These are phyloP conservation scores for Hermanozyma aechmeae DNA, from an alignment of 805 yeast genomes.

Conservation along the genomic window DNA sequence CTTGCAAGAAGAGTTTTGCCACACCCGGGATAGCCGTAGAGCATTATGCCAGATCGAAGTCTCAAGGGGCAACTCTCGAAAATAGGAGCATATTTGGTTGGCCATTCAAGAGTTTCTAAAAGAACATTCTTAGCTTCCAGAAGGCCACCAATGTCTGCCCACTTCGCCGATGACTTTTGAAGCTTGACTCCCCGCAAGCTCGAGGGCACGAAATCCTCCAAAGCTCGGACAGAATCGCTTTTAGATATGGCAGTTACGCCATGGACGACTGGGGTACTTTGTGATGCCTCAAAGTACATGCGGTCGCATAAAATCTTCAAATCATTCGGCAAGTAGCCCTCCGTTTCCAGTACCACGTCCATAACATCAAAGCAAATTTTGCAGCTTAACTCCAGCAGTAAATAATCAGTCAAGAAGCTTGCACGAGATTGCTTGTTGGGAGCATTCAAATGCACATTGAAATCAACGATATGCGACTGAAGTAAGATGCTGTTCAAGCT, in stretches of 20 bases:
- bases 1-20: constrained; percentile 91
- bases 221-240: constrained; percentile 42
- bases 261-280: not conserved
- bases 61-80: constrained; percentile 82
- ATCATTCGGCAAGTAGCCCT: constrained; percentile 85
- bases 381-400: constrained; percentile 17
- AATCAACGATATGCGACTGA: constrained; percentile 64
- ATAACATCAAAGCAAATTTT: constrained; percentile 31
- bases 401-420: constrained; percentile 34
- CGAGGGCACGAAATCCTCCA: constrained; percentile 69
- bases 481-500: constrained; percentile 51
- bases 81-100: constrained; percentile 92
- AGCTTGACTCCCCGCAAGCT: constrained; percentile 79
- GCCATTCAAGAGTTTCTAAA: constrained; percentile 93
- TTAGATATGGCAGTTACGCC: constrained; percentile 10
- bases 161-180: constrained; percentile 63
- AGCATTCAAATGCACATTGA: constrained; percentile 47
- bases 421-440: constrained; percentile 61
- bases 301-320: constrained; percentile 63
- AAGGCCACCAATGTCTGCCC: constrained; percentile 90
- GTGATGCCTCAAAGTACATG: constrained; percentile 50
- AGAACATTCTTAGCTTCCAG: constrained; percentile 64
- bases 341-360: constrained; percentile 57
- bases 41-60: constrained; percentile 77
- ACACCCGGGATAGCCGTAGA: constrained; percentile 97